Evolutionary conservation across 768 basidiomycete genomes (phyloP).

Genomic region (Leucogyrophana mollusca): DNA sequence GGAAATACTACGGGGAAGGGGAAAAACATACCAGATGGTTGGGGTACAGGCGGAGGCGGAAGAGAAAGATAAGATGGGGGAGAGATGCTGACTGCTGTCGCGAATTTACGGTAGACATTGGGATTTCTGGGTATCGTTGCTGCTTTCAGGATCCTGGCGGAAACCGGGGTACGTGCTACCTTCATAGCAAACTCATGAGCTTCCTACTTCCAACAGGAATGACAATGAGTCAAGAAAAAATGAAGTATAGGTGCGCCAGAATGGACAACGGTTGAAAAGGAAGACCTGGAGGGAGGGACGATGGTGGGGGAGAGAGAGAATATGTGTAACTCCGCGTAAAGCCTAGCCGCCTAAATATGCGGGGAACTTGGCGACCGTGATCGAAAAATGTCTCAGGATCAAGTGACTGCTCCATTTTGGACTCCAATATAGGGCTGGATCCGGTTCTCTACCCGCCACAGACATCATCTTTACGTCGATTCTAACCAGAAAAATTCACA

Average conservation of each 20-base stretch:
- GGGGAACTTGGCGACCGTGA: conserved; percentile 5
- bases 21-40: conserved; percentile 1
- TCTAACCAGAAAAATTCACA: background rate
- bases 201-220: background rate
- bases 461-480: background rate
- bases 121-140: background rate
- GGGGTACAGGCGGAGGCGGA: conserved; percentile 3
- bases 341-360: conserved; percentile 9
- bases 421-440: background rate
- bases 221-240: conserved; percentile 6
- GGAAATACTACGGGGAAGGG: background rate
- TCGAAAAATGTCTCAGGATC: conserved; percentile 7
- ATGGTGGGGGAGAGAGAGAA: background rate
- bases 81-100: conserved; percentile 8
- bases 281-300: background rate
- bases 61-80: conserved; percentile 12
- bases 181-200: conserved; percentile 10
- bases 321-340: background rate
- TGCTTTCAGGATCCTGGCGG: conserved; percentile 7
- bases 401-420: too few relatives aligned
- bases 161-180: background rate
- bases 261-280: background rate
- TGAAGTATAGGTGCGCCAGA: conserved; percentile 5
- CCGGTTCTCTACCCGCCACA: background rate
- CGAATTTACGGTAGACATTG: conserved; percentile 7